Base-by-base conservation (phyloP, 2,329 filamentous ascomycete genomes). In the Aphanoascus verrucosus region DNA sequence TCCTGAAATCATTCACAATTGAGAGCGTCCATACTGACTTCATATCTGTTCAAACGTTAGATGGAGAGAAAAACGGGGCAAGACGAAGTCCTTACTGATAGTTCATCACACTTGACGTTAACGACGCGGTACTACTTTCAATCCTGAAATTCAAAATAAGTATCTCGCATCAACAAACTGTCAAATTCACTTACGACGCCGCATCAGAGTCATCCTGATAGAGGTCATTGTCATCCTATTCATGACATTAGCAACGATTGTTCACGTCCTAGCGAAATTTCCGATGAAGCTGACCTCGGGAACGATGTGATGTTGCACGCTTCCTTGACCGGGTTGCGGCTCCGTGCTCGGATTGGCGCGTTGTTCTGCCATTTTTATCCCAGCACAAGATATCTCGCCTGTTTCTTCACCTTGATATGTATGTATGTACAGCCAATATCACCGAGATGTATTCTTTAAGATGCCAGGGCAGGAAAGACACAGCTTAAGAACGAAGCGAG, bases 21-120 rank as follows among this genome's bases (percentile, higher is more conserved):
- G 40, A 46, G 17, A 3, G 14, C n/a, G 19, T 6, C 34, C 6
- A 35, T 1, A 53, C 51, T 42, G 7, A 53, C 51, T 49, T 53
- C 51, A 49, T 53, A 53, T 53, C 51, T 53, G 37, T 28, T 32
- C 41, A 20, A 14, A 42, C 2, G 34, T 53, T 48, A 47, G 41
- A 41, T 12, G 14, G 6, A 23, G 17, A 7, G 8, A n/a, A 14
- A 17, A 41, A 35, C 35, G 35, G 12, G 31, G 1, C 5, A 28
- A 34, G 38, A 17, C 8, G n/a, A 23, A 34, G 11, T 32, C 14
- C 51, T 23, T 42, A 53, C 51, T 49, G 35, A 23, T 56, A 54
- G 37, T 52, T 49, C 44, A 52, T 15, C n/a, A 54, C 23, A 52
- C 55, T 56, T 35, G 55, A 56, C 8, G 32, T 56, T 35, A 56